These are phyloP conservation scores for Oryza nivara DNA, from an alignment of 176 grass and related monocot species.

Conservation along the genomic window DNA sequence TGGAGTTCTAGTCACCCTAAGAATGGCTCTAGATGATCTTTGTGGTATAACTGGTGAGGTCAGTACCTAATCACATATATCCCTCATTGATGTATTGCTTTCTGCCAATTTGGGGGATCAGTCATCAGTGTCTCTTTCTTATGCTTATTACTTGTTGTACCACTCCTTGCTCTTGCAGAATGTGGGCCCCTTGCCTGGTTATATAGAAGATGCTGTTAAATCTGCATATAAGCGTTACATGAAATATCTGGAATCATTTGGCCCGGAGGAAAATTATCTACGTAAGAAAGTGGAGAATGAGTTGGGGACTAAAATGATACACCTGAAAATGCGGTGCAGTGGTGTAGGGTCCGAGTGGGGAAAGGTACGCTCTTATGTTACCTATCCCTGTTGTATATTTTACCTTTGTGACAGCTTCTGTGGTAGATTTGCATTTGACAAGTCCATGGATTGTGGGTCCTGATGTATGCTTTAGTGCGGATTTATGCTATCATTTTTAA, in stretches of 20 bases:
- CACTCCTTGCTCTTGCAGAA: conserved; percentile 56
- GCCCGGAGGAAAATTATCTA: conserved; percentile 72
- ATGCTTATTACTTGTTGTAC: conserved; percentile 38
- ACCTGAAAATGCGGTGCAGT: conserved; percentile 96
- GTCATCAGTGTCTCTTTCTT: neutral
- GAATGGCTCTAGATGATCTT: conserved; percentile 95
- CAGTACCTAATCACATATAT: conserved; percentile 39
- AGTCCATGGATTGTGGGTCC: neutral
- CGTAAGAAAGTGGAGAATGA: conserved; percentile 92
- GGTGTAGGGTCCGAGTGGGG: conserved; percentile 93
- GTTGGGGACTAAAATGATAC: conserved; percentile 96
- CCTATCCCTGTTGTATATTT: neutral
- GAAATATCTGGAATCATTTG: conserved; percentile 85
- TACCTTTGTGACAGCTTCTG: neutral
- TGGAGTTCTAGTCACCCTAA: conserved; percentile 70
- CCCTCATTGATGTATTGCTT: conserved; percentile 11
- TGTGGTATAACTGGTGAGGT: conserved; percentile 82
- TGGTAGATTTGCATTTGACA: conserved; percentile 1
- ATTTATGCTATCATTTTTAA: conserved; percentile 20
- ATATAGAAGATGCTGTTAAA: conserved; percentile 89
- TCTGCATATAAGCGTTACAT: conserved; percentile 79
- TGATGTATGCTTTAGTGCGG: conserved; percentile 17
- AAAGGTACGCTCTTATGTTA: conserved; percentile 50
- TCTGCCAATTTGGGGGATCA: neutral
- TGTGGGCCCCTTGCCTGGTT: conserved; percentile 72